Evolutionary conservation across 2,329 filamentous ascomycete species (phyloP).

Genomic region (Penicillium oxalicum): DNA sequence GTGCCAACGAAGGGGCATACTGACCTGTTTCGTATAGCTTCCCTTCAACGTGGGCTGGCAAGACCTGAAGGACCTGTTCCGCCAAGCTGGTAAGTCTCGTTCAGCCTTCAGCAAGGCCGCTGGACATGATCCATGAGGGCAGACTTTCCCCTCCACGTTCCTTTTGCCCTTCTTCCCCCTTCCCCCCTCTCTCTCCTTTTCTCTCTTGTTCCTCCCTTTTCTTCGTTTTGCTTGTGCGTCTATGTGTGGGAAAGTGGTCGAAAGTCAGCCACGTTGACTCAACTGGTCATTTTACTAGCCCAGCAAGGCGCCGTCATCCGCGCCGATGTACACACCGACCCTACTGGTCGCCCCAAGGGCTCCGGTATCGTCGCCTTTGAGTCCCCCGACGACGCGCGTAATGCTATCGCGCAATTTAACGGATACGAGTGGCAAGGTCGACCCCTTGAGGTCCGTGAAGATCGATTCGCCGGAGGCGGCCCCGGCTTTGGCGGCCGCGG

Average conservation of each 20-base stretch:
- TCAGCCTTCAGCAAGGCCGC: background rate
- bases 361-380: slow-evolving; percentile 97
- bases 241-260: slow-evolving; percentile 1
- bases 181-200: background rate
- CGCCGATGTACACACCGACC: slow-evolving; percentile 88
- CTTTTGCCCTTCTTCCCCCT: slow-evolving; percentile 7
- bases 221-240: slow-evolving; percentile 3
- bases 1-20: slow-evolving; percentile 12
- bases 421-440: slow-evolving; percentile 98
- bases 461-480: slow-evolving; percentile 67
- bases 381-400: slow-evolving; percentile 86
- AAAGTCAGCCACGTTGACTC: slow-evolving; percentile 20
- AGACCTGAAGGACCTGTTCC: slow-evolving; percentile 96
- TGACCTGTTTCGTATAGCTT: slow-evolving; percentile 54
- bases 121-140: background rate
- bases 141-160: background rate
- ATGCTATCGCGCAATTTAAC: slow-evolving; percentile 95
- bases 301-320: slow-evolving; percentile 74
- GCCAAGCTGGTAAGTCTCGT: slow-evolving; percentile 77
- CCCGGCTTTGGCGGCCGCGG: slow-evolving; percentile 52
- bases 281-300: slow-evolving; percentile 30
- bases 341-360: slow-evolving; percentile 89
- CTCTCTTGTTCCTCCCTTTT: slow-evolving; percentile 10
- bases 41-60: slow-evolving; percentile 98
- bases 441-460: slow-evolving; percentile 87